Conservation (phyloP, 768 basidiomycete genomes). For the Arthromyces matolae region DNA sequence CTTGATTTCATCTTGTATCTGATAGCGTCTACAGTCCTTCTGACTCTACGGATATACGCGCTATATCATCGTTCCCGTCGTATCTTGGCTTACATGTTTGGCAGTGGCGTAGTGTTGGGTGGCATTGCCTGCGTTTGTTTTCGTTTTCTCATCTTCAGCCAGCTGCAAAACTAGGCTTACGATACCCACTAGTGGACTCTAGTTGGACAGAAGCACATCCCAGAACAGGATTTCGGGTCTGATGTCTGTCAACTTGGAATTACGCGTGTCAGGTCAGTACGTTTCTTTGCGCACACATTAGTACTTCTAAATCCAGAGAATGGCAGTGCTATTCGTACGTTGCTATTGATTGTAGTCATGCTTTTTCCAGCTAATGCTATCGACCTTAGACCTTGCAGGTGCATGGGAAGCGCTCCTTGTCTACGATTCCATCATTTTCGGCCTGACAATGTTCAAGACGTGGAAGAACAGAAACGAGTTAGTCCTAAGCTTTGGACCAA, state of each 20-base stretch:
- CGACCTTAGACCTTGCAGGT: constrained; percentile 26
- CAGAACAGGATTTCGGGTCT: too few species aligned
- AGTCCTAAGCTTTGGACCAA: constrained; percentile 17
- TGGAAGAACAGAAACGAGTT: constrained; percentile 30
- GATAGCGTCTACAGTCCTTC: constrained; percentile 27
- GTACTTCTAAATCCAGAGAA: too few species aligned
- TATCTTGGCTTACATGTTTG: constrained; percentile 33
- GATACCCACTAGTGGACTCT: too few species aligned
- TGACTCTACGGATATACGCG: constrained; percentile 48
- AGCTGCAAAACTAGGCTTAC: too few species aligned
- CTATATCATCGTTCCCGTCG: constrained; percentile 40
- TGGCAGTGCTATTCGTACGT: constrained; percentile 19
- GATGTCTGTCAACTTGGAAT: too few species aligned
- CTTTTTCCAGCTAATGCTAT: not conserved
- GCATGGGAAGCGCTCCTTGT: constrained; percentile 51
- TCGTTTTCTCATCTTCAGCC: too few species aligned
- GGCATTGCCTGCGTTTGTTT: too few species aligned
- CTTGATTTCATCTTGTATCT: not conserved
- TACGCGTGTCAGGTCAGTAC: too few species aligned
- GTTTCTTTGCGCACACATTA: too few species aligned
- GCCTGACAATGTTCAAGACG: constrained; percentile 45
- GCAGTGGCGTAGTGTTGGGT: constrained; percentile 28
- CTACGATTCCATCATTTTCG: constrained; percentile 46
- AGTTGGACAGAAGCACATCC: too few species aligned
- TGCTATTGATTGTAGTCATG: not conserved